These are phyloP conservation scores for Alectoria sarmentosa DNA, from an alignment of 495 filamentous ascomycete genomes.

Conservation along the genomic window DNA sequence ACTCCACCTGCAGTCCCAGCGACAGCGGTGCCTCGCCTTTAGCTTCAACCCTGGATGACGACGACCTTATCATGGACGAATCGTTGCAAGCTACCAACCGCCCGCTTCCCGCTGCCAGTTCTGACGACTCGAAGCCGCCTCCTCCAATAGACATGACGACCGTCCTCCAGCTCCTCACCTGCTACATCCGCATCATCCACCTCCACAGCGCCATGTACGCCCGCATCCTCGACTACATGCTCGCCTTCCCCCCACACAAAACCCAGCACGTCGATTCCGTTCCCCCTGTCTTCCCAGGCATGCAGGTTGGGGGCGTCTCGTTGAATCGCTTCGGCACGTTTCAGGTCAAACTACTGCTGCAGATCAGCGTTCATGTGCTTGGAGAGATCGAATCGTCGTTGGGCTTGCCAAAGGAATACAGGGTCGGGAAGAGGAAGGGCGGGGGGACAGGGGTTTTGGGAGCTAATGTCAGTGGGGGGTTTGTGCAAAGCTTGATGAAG, in stretches of 20 bases:
- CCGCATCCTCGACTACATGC: slow-evolving; percentile 11
- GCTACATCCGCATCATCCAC: slow-evolving; percentile 18
- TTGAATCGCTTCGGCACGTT: slow-evolving; percentile 12
- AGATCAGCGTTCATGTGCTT: slow-evolving; percentile 14
- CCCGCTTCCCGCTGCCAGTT: neutral
- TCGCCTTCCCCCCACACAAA: neutral
- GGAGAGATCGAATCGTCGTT: slow-evolving; percentile 13
- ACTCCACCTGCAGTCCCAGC: slow-evolving; percentile 7
- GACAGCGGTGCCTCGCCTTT: slow-evolving; percentile 9
- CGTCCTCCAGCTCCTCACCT: slow-evolving; percentile 18
- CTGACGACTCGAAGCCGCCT: neutral
- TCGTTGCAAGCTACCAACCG: neutral
- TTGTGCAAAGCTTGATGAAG: slow-evolving; percentile 13
- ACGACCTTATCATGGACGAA: slow-evolving; percentile 7
- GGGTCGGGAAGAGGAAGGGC: neutral
- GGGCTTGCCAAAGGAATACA: slow-evolving; percentile 13
- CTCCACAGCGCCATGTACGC: slow-evolving; percentile 18
- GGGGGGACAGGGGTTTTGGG: slow-evolving; percentile 8
- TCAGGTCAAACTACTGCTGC: slow-evolving; percentile 11
- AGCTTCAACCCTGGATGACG: neutral
- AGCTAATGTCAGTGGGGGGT: slow-evolving; percentile 6
- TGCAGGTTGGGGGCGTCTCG: slow-evolving; percentile 18
- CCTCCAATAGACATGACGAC: slow-evolving; percentile 12
- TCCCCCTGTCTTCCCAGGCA: slow-evolving; percentile 13
- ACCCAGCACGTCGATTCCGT: neutral